Evolutionary conservation across 2,329 filamentous ascomycete species (phyloP), one percentile per base, ranked within the genome.

Genomic region (Neofusicoccum ribis): DNA sequence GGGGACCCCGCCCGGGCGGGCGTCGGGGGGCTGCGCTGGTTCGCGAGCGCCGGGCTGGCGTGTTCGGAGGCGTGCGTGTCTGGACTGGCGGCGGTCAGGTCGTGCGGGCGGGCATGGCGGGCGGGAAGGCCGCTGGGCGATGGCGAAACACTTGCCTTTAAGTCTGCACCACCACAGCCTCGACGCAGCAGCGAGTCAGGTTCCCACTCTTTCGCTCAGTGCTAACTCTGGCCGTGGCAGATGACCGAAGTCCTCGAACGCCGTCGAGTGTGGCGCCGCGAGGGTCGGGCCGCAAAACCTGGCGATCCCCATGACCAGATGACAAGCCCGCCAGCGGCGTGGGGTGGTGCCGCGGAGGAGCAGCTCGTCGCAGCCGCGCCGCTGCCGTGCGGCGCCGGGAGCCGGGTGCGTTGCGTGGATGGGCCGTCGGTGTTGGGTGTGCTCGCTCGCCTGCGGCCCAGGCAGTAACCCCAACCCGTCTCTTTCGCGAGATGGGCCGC

Each of bases 61-160:
- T 31, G 3, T 3, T 6, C 41, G n/a, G 56, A 14, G 41, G 4
- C 5, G 6, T 3, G 17, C 15, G 56, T 17, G 27, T 20, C 56
- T 36, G 56, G 11, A 36, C 5, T 14, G 56, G 4, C 23, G 27
- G 5, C 1, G 8, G 17, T 58, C 39, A 34, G 52, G 11, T 43
- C 37, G 23, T 41, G 37, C 8, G 20, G 52, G 6, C 20, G 23
- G 15, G 23, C n/a, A 14, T 8, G 39, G 5, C 8, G 23, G 41
- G 14, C 41, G 23, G 56, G 27, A 14, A 11, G 27, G 41, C 23
- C 5, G n/a, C 6, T n/a, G 36, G n/a, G 27, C 9, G 56, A 17
- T 6, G 56, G 56, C 41, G 56, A 23, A 12, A 59, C 56, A 59
- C 56, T 47, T 59, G n/a, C 56, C 56, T 59, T 59, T 59, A 59